Base-by-base conservation (phyloP, 1,284 basidiomycete species). In the Mycena citricolor region DNA sequence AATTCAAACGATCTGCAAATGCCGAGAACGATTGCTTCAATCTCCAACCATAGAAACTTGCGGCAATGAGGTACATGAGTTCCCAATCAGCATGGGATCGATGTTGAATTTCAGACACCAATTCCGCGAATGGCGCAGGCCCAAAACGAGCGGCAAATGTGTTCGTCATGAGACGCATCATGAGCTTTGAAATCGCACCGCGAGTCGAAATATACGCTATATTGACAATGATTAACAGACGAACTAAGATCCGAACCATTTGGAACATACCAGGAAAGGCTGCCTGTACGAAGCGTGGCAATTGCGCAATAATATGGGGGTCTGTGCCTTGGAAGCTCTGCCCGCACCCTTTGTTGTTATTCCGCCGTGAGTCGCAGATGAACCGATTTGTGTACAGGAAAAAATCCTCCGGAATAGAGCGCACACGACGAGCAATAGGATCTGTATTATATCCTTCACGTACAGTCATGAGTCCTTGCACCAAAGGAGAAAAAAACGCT, bases 241-340 rank as follows among this genome's bases (percentile, higher is more conserved):
- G 17, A 28, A 31, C 17, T 31, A 6, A 36, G n/a, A 30, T 33
- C 24, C n/a, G 29, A 23, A n/a, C n/a, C n/a, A 30, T 17, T 20
- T 5, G 5, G 13, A n/a, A 42, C 42, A 23, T 32, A 54, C 53
- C 50, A 19, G 52, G 52, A 23, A 54, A 54, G 19, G 50, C 46
- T 16, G 16, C 37, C 31, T 52, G 51, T 8, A 49, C 36, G 26
- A 32, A 37, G 4, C 37, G 26, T 25, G 53, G 53, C 14, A 52
- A 41, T 33, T 54, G 53, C 2, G 26, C 19, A 17, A 54, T 33
- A 13, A 52, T 52, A 17, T 23, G 34, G 20, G 34, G 34, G 21
- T 36, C 34, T 5, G 39, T 11, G 34, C 50, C 53, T 28, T 47
- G 50, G 21, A 13, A 47, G 21, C 24, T 49, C 11, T 4, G 25